These are phyloP conservation scores for Aspergillus viridinutans DNA, from an alignment of 2,329 filamentous ascomycete genomes.

Conservation along the genomic window DNA sequence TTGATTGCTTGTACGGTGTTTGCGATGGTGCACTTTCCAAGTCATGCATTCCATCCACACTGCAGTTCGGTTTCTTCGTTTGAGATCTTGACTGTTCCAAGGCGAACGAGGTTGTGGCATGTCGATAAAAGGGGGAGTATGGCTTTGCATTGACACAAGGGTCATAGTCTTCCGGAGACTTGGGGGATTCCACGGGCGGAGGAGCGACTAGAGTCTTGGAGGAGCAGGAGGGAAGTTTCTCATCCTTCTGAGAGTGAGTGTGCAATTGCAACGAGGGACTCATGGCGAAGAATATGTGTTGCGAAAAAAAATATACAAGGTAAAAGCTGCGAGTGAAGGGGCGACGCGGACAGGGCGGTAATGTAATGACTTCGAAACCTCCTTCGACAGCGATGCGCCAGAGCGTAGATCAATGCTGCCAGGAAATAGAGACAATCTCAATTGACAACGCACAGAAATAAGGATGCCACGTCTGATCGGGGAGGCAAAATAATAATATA, in stretches of 20 bases:
- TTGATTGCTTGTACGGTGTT: slow-evolving; percentile 6
- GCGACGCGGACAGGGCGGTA: too few relatives aligned
- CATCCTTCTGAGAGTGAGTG: neutral
- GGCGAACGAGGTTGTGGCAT: slow-evolving; percentile 30
- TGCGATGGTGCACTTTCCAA: slow-evolving; percentile 24
- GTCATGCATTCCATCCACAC: slow-evolving; percentile 21
- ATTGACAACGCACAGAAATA: too few relatives aligned
- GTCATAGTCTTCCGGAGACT: slow-evolving; percentile 30
- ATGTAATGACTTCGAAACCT: too few relatives aligned
- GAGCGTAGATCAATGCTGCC: too few relatives aligned
- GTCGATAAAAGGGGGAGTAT: slow-evolving; percentile 42
- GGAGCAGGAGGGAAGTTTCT: neutral
- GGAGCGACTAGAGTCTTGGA: neutral
- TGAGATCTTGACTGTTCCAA: slow-evolving; percentile 18
- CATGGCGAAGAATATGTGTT: neutral
- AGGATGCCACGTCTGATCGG: too few relatives aligned
- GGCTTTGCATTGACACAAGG: slow-evolving; percentile 38
- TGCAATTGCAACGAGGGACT: neutral
- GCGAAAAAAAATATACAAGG: neutral
- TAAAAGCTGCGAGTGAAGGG: neutral
- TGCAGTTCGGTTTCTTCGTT: slow-evolving; percentile 20
- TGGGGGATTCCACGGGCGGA: neutral
- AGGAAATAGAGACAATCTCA: too few relatives aligned
- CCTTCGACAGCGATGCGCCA: too few relatives aligned
- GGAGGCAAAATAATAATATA: neutral